Evolutionary conservation across 2,329 filamentous ascomycete species (phyloP), one percentile per base, ranked within the genome.

Genomic region (Colletotrichum acutatum): DNA sequence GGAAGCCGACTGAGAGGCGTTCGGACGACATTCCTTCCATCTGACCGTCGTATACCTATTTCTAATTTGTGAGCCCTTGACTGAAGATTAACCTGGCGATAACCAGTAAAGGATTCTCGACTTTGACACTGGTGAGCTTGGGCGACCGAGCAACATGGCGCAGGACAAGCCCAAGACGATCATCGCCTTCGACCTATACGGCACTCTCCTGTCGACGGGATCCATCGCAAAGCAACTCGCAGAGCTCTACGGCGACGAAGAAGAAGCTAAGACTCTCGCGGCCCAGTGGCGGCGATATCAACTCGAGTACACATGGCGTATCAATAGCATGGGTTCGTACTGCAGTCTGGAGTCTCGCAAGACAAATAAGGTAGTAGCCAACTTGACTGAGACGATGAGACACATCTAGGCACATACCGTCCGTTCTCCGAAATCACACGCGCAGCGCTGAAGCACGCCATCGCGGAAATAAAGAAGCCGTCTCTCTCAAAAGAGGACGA

Each of bases 111-210:
- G 16, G 4, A 14, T 42, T 11, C 61, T 2, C 26, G 2, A 4
- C 5, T n/a, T 54, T 11, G 49, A n/a, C 46, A 58, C 34, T 32
- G n/a, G 63, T 22, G 11, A 56, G n/a, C 22, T 7, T 11, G 3
- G 24, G 12, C 37, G 7, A 28, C 5, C 2, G 26, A 6, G 19
- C 12, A 22, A 1, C 14, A 72, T 72, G 68, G 42, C 46, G 19
- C 42, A 61, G 24, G 42, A 49, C 5, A 60, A 42, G 74, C 58
- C 74, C 77, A 83, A 81, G 57, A 83, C 79, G 19, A 82, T 92
- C 59, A 85, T 95, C 66, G 93, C 92, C 1, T 94, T 95, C 75
- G 93, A 95, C 77, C 85, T 94, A 2, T 95, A 95, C 80, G 93
- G 92, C 66, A 95, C 93, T 2, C 82, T 95, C 11, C 85, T 95